Conservation (phyloP, 2,329 filamentous ascomycete genomes). For the Alternaria atra region DNA sequence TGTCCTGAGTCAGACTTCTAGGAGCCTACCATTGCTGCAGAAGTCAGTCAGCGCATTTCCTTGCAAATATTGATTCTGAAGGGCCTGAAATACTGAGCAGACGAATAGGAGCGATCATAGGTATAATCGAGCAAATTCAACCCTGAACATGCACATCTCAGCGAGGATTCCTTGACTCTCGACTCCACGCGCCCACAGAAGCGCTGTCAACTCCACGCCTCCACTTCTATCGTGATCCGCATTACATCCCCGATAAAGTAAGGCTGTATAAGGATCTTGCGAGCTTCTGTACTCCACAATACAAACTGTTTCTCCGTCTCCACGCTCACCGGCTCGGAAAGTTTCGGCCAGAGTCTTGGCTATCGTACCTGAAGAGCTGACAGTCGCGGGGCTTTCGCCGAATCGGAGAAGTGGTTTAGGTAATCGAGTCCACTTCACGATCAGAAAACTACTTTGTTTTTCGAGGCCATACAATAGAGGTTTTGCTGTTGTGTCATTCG, state of each 20-base stretch:
- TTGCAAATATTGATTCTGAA: background rate
- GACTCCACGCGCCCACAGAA: background rate
- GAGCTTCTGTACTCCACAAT: background rate
- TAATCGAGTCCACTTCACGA: background rate
- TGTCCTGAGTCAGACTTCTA: background rate
- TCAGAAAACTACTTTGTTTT: background rate
- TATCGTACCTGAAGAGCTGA: background rate
- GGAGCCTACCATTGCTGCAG: background rate
- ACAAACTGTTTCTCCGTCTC: background rate
- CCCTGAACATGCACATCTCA: background rate
- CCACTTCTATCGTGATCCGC: background rate
- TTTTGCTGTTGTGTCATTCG: background rate
- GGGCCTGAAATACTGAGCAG: background rate
- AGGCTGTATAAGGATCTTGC: background rate
- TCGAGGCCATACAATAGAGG: background rate
- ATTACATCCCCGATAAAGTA: background rate
- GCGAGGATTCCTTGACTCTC: background rate
- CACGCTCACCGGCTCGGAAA: slow-evolving; percentile 2
- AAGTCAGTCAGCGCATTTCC: background rate
- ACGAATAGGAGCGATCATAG: background rate
- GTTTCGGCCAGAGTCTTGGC: slow-evolving; percentile 3
- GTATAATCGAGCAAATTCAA: background rate
- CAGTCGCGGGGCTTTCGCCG: background rate
- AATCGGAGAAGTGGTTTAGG: background rate
- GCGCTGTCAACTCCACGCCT: background rate